Percentiles rank a stretch among this genome's conserved stretches.
phyloP scores from a whole-genome alignment of 257 asterid species.

The Petrea volubilis region DNA sequence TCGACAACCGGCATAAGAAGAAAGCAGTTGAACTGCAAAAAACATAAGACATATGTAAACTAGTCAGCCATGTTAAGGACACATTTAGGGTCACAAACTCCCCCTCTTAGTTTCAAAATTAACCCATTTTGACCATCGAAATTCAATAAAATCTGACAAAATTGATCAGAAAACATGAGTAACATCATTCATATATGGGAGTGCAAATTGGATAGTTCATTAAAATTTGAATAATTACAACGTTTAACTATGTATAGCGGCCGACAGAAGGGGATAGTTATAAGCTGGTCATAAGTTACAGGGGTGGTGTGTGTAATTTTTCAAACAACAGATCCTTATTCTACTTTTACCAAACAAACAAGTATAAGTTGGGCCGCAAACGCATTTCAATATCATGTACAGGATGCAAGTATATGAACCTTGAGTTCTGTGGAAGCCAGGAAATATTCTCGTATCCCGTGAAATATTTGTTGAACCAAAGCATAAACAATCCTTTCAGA shows the following conservation, averaged over 20 bases:
- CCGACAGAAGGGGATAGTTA: too few relatives aligned
- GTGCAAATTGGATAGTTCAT: too few relatives aligned
- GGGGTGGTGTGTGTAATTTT: too few relatives aligned
- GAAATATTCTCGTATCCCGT: neutral
- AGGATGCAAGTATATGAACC: neutral
- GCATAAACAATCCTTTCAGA: neutral
- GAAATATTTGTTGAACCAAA: neutral
- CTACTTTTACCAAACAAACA: neutral
- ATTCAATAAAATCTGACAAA: too few relatives aligned
- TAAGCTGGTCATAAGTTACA: too few relatives aligned
- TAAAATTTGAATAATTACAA: too few relatives aligned
- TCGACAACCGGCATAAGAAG: neutral
- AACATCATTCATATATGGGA: too few relatives aligned
- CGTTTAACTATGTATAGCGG: too few relatives aligned
- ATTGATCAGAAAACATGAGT: too few relatives aligned
- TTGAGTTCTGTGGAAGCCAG: neutral
- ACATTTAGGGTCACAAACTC: too few relatives aligned
- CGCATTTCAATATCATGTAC: neutral
- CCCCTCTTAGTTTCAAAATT: too few relatives aligned
- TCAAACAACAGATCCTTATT: neutral
- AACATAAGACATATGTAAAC: neutral
- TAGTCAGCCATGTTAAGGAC: neutral
- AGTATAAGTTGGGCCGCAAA: neutral
- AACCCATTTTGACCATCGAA: too few relatives aligned
- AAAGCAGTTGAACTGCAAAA: neutral